Percentiles rank a stretch among this genome's conserved stretches.
Evolutionary conservation across 1,284 basidiomycete genomes (phyloP).

Genomic region (Leccinum variabile): DNA sequence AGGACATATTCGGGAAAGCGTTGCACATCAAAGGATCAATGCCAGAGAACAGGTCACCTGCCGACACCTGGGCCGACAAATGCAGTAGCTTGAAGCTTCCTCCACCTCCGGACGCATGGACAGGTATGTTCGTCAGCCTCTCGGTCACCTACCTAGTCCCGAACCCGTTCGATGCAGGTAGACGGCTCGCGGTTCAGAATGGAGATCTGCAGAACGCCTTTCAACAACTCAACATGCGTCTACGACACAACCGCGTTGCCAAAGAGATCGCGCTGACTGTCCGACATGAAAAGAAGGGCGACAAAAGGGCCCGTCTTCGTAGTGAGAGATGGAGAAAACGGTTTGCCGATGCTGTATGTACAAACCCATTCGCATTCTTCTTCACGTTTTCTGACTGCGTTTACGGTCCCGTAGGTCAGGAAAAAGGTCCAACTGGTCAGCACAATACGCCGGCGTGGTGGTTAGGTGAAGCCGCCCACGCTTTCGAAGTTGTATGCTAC

Average conservation of each 20-base stretch:
- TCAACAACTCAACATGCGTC: slow-evolving; percentile 48
- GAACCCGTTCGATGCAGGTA: slow-evolving; percentile 37
- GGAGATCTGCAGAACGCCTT: slow-evolving; percentile 45
- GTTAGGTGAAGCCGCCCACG: slow-evolving; percentile 25
- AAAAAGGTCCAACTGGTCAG: slow-evolving; percentile 52
- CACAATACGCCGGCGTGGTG: slow-evolving; percentile 49
- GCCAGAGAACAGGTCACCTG: no score
- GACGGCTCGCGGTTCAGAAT: slow-evolving; percentile 38
- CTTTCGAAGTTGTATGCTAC: slow-evolving; percentile 12
- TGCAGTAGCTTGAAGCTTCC: slow-evolving; percentile 26
- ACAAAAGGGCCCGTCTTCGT: slow-evolving; percentile 36
- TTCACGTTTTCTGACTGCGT: slow-evolving; percentile 13
- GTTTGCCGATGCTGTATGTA: slow-evolving; percentile 38
- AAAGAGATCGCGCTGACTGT: slow-evolving; percentile 48
- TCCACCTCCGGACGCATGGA: slow-evolving; percentile 31
- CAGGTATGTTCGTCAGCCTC: slow-evolving; percentile 22
- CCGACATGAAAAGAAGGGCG: slow-evolving; percentile 58
- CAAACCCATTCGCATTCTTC: slow-evolving; percentile 6
- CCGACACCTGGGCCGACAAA: slow-evolving; percentile 41
- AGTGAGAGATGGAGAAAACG: slow-evolving; percentile 40
- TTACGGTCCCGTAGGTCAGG: slow-evolving; percentile 43
- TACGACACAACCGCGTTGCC: slow-evolving; percentile 57
- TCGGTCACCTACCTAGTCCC: neutral
- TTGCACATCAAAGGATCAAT: no score
- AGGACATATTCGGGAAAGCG: no score